phyloP scores from a whole-genome alignment of 306 rosid genomes.

The Trichosanthes truncata region DNA sequence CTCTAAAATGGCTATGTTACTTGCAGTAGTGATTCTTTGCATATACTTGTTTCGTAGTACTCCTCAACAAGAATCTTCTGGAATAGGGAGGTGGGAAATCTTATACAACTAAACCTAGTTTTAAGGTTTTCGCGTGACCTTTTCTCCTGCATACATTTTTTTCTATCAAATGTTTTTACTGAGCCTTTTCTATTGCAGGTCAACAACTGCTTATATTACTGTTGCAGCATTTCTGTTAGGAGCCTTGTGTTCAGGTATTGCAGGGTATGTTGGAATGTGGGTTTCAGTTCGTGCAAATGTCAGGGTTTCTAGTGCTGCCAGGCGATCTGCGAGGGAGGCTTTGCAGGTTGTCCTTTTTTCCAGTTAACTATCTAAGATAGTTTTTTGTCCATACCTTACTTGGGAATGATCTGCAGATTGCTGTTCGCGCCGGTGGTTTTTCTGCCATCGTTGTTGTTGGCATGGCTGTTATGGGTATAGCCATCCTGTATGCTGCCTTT shows the following conservation, averaged over 20 bases:
- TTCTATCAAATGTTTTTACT: slow-evolving; percentile 12
- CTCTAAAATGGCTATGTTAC: slow-evolving; percentile 94
- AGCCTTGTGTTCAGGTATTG: slow-evolving; percentile 89
- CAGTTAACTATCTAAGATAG: slow-evolving; percentile 14
- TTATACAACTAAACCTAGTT: neutral
- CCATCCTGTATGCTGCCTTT: slow-evolving; percentile 83
- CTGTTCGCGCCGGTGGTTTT: slow-evolving; percentile 98
- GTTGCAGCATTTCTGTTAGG: slow-evolving; percentile 95
- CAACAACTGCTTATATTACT: slow-evolving; percentile 77
- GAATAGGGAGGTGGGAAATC: slow-evolving; percentile 70
- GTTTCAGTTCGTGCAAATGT: slow-evolving; percentile 99
- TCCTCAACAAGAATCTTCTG: slow-evolving; percentile 90
- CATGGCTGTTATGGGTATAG: slow-evolving; percentile 94
- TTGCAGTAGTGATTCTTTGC: slow-evolving; percentile 69
- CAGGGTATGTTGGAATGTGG: slow-evolving; percentile 99
- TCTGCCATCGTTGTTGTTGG: slow-evolving; percentile 94
- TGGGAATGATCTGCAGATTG: slow-evolving; percentile 56
- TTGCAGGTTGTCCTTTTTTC: slow-evolving; percentile 62
- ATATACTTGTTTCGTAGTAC: slow-evolving; percentile 85
- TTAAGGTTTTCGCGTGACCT: neutral
- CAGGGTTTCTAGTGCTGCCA: slow-evolving; percentile 96
- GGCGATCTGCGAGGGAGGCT: slow-evolving; percentile 98
- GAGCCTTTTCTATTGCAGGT: slow-evolving; percentile 52
- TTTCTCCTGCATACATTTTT: neutral
- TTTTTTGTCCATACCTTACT: slow-evolving; percentile 24